Evolutionary conservation across 306 rosid species (phyloP).

Genomic region (Acacia melanoxylon): DNA sequence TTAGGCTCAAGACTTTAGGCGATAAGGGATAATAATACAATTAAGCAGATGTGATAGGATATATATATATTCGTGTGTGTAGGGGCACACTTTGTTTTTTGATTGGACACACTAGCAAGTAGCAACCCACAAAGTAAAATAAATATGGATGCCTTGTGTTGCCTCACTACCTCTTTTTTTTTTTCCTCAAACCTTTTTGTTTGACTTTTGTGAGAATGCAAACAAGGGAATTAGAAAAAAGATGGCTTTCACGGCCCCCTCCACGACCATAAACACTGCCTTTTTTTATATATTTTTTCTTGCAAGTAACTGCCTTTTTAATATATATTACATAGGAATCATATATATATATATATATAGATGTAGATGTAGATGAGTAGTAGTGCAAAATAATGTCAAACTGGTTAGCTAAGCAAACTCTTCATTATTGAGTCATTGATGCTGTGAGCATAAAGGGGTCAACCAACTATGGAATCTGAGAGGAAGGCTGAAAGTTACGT

Average conservation of each 20-base stretch:
- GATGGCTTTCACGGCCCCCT: slow-evolving; percentile 29
- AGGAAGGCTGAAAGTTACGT: background rate
- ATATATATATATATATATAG: background rate
- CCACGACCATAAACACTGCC: background rate
- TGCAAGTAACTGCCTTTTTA: background rate
- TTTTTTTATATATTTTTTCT: background rate
- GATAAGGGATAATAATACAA: slow-evolving; percentile 9
- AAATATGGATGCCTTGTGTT: slow-evolving; percentile 20
- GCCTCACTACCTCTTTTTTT: background rate
- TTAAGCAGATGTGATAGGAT: slow-evolving; percentile 4
- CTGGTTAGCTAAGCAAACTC: slow-evolving; percentile 25
- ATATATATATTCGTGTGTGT: background rate
- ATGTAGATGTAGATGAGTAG: background rate
- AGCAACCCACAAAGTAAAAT: slow-evolving; percentile 15
- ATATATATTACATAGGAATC: background rate
- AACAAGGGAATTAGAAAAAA: slow-evolving; percentile 17
- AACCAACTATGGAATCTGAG: background rate
- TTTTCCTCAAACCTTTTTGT: slow-evolving; percentile 16
- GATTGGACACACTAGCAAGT: slow-evolving; percentile 5
- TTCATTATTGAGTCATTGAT: background rate
- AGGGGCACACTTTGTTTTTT: slow-evolving; percentile 24
- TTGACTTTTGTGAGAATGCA: slow-evolving; percentile 38
- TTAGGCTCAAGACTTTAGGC: slow-evolving; percentile 32
- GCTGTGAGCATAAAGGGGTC: background rate
- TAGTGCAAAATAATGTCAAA: background rate